A percentile compares a stretch with the other conserved stretches of the same genome.
These are phyloP conservation scores for Xylaria digitata DNA, from an alignment of 2,329 filamentous ascomycete species.

Conservation along the genomic window DNA sequence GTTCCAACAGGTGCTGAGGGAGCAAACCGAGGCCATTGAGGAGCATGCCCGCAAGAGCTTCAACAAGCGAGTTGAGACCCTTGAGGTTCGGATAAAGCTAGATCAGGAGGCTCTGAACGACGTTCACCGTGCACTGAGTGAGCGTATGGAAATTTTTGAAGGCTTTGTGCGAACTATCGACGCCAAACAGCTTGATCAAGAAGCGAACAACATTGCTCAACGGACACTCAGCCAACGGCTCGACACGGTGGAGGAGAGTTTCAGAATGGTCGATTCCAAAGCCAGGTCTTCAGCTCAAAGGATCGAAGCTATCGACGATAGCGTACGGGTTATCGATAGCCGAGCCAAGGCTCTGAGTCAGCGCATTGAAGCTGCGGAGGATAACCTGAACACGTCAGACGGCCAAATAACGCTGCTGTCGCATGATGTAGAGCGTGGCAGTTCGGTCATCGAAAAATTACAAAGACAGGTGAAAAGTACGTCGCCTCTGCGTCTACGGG, in stretches of 20 bases:
- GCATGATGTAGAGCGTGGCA: conserved; percentile 45
- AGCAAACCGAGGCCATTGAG: conserved; percentile 39
- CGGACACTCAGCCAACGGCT: conserved; percentile 42
- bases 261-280: conserved; percentile 41
- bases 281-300: conserved; percentile 41
- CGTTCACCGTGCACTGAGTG: conserved; percentile 40
- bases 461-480: conserved; percentile 44
- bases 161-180: conserved; percentile 44
- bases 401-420: conserved; percentile 44
- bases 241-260: conserved; percentile 38
- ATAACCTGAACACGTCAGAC: conserved; percentile 41
- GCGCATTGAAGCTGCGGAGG: conserved; percentile 44
- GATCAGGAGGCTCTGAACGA: conserved; percentile 44
- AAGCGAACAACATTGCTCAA: conserved; percentile 43
- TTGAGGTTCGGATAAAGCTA: conserved; percentile 44
- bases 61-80: conserved; percentile 42
- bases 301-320: conserved; percentile 46
- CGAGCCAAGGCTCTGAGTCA: conserved; percentile 44
- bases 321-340: conserved; percentile 44
- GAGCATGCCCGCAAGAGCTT: conserved; percentile 41
- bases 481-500: neutral
- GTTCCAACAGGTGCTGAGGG: conserved; percentile 35
- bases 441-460: conserved; percentile 43
- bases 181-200: conserved; percentile 46
- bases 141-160: conserved; percentile 45